Evolutionary conservation across 2,329 filamentous ascomycete genomes (phyloP), one percentile per base, ranked within the genome.

Genomic region (Colletotrichum acutatum): DNA sequence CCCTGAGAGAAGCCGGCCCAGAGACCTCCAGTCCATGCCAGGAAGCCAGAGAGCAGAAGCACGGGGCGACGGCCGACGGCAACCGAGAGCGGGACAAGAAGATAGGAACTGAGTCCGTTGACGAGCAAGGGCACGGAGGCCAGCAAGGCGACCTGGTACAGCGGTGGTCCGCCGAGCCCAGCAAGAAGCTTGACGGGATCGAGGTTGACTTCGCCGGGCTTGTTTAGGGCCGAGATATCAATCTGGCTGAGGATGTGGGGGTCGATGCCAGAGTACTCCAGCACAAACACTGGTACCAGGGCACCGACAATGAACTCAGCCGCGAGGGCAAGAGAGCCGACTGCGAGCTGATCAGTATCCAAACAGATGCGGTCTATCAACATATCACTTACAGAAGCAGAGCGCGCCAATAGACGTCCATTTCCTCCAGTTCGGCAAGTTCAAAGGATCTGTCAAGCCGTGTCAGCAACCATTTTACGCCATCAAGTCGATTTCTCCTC

Each of bases 11-110:
- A 73, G 1, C 79, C 82, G 0, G 82, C 82, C 79, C 81, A 82
- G 49, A 84, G 62, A 3, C 82, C 82, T 4, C 82, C 82, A 1
- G 75, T 76, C 79, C 81, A 83, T 5, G 80, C 80, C 52, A 79
- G 77, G 1, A 77, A 76, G 2, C 79, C 79, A 0, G 80, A 78
- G 16, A 82, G 64, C 7, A 84, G 76, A 19, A 84, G 74, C 5
- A 83, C 78, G 0, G 82, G 82, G 2, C 82, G 78, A 14, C 82
- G 80, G 6, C 82, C 82, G 32, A 83, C 75, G 56, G 78, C 81
- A 16, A 80, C 80, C 1, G 81, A 82, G n/a, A 84, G 76, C 9
- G 82, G 82, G 1, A 83, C 78, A n/a, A 83, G 79, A n/a, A 83
- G 63, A 72, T 81, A 82, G 32, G 78, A 79, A 4, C 81, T 79